phyloP scores from a whole-genome alignment of 768 basidiomycete genomes.

The Rhodotorula diobovata region DNA sequence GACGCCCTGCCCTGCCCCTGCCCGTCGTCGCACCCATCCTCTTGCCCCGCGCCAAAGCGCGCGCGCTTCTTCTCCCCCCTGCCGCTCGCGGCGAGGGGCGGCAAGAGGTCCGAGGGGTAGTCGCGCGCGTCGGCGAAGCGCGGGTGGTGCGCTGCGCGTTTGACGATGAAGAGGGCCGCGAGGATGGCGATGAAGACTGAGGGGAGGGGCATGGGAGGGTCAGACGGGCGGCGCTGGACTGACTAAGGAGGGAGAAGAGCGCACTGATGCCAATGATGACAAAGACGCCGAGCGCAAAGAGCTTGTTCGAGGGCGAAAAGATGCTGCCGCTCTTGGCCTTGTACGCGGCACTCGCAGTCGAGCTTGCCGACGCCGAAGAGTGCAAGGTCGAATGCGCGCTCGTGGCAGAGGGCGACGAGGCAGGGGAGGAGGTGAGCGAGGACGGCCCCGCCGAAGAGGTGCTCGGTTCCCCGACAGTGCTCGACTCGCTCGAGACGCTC shows the following conservation, averaged over 20 bases:
- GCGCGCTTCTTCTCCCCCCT: no score
- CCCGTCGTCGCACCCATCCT: no score
- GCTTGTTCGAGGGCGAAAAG: conserved; percentile 11
- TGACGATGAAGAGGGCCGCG: conserved; percentile 11
- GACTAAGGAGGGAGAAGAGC: not conserved
- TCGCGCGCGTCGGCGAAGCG: conserved; percentile 28
- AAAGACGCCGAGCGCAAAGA: conserved; percentile 19
- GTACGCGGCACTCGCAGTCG: not conserved
- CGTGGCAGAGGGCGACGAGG: not conserved
- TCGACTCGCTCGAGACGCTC: not conserved
- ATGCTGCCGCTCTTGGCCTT: conserved; percentile 9
- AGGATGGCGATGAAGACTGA: conserved; percentile 25
- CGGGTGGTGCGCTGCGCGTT: conserved; percentile 8
- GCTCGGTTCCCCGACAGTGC: not conserved
- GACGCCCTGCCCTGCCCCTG: not conserved
- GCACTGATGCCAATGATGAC: conserved; percentile 28
- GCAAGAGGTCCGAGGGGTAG: conserved; percentile 16
- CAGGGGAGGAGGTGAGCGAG: not conserved
- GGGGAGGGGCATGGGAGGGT: not conserved
- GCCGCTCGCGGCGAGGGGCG: not conserved
- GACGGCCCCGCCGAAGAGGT: not conserved
- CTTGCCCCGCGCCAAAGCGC: no score
- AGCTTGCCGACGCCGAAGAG: not conserved
- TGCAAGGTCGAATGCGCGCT: not conserved
- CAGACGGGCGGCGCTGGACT: not conserved